Evolutionary conservation across 257 asterid species (phyloP).

Genomic region (Solanum arcanum): DNA sequence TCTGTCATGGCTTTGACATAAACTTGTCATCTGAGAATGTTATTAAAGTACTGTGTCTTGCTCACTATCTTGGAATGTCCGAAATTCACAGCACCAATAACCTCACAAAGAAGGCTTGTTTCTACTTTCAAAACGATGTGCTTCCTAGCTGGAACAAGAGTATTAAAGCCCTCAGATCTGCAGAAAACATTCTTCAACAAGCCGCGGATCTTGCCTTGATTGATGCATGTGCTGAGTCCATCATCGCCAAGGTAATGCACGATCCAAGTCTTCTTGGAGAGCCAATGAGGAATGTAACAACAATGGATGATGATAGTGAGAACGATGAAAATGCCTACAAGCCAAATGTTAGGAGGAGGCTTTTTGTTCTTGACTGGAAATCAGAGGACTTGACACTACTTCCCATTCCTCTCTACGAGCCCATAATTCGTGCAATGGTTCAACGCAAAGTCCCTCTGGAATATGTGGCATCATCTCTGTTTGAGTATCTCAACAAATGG

Average conservation of each 20-base stretch:
- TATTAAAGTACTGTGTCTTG: conserved; percentile 38
- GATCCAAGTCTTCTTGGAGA: conserved; percentile 65
- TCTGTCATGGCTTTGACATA: conserved; percentile 64
- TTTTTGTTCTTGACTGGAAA: conserved; percentile 40
- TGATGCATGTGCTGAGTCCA: conserved; percentile 38
- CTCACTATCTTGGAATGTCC: conserved; percentile 70
- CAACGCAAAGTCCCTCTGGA: conserved; percentile 32
- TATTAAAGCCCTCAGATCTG: conserved; percentile 39
- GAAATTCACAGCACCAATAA: conserved; percentile 48
- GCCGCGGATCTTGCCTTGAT: conserved; percentile 38
- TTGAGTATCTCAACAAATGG: conserved; percentile 49
- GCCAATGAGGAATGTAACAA: conserved; percentile 9
- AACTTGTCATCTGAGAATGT: conserved; percentile 45
- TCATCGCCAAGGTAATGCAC: conserved; percentile 27
- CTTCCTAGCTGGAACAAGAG: conserved; percentile 62
- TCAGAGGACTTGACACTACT: conserved; percentile 44
- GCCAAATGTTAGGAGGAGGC: conserved; percentile 47
- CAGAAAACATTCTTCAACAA: conserved; percentile 43
- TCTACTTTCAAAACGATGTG: conserved; percentile 29
- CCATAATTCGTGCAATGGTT: conserved; percentile 31
- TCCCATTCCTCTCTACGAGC: conserved; percentile 35
- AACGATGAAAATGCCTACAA: conserved; percentile 9
- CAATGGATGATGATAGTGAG: conserved; percentile 20
- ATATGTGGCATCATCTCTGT: conserved; percentile 38
- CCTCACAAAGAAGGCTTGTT: conserved; percentile 28